A percentile compares a stretch with the other conserved stretches of the same genome.
Conservation (phyloP, 208 protist species). For the Leishmania turanica region DNA sequence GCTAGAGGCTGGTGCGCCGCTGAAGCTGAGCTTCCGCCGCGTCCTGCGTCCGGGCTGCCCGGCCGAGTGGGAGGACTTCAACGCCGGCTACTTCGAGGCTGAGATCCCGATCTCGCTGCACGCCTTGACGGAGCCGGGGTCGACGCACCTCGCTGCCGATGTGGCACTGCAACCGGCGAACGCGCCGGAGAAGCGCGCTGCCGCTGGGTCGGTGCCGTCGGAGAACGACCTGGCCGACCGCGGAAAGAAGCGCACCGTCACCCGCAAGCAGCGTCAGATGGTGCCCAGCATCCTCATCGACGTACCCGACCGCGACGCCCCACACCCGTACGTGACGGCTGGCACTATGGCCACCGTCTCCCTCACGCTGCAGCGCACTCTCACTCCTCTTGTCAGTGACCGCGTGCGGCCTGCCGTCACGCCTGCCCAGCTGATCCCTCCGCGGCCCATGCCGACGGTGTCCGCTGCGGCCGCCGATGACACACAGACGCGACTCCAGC, state of each 20-base stretch:
- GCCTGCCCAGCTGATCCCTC: slow-evolving; percentile 79
- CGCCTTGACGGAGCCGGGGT: slow-evolving; percentile 65
- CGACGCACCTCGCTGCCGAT: slow-evolving; percentile 36
- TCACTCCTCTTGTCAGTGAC: slow-evolving; percentile 76
- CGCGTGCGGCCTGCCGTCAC: slow-evolving; percentile 66
- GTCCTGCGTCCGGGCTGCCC: slow-evolving; percentile 63
- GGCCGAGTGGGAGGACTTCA: slow-evolving; percentile 85
- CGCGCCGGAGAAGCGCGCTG: neutral
- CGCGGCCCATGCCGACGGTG: slow-evolving; percentile 21
- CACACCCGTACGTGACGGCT: slow-evolving; percentile 75
- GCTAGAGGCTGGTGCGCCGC: slow-evolving; percentile 43
- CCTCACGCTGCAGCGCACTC: slow-evolving; percentile 59
- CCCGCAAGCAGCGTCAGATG: slow-evolving; percentile 48
- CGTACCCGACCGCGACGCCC: slow-evolving; percentile 45
- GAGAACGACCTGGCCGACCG: slow-evolving; percentile 17
- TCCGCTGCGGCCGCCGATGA: slow-evolving; percentile 26
- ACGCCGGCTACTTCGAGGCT: slow-evolving; percentile 71
- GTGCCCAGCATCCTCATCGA: slow-evolving; percentile 66
- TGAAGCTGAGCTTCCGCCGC: slow-evolving; percentile 65
- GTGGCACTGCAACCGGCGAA: slow-evolving; percentile 47
- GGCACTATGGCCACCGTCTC: slow-evolving; percentile 63
- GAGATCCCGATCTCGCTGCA: slow-evolving; percentile 54
- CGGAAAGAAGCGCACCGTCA: slow-evolving; percentile 37
- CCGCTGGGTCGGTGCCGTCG: neutral
- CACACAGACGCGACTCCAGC: slow-evolving; percentile 35